Evolutionary conservation across 495 filamentous ascomycete genomes (phyloP).

Genomic region (Clavariopsis aquatica): DNA sequence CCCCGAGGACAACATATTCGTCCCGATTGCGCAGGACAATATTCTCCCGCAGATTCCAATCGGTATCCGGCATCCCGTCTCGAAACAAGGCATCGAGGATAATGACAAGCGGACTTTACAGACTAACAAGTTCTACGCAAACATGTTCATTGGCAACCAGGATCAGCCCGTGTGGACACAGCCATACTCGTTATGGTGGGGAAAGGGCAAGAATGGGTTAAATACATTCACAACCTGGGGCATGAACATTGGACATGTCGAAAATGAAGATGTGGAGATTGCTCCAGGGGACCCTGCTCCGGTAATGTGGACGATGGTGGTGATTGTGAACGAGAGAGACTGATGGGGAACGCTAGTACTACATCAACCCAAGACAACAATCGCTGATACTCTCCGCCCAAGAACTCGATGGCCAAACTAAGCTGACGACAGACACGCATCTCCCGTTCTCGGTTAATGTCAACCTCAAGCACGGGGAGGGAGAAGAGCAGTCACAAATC

Average conservation of each 20-base stretch:
- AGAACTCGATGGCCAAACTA: slow-evolving; percentile 63
- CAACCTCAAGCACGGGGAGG: slow-evolving; percentile 57
- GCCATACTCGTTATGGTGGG: slow-evolving; percentile 82
- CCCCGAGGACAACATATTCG: slow-evolving; percentile 22
- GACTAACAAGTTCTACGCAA: slow-evolving; percentile 93
- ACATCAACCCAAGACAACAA: slow-evolving; percentile 78
- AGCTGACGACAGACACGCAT: slow-evolving; percentile 63
- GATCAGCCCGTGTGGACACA: slow-evolving; percentile 72
- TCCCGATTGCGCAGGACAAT: slow-evolving; percentile 17
- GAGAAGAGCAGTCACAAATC: slow-evolving; percentile 55
- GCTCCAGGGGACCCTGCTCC: slow-evolving; percentile 45
- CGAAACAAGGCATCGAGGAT: slow-evolving; percentile 15
- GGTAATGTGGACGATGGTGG: slow-evolving; percentile 43
- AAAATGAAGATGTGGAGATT: slow-evolving; percentile 61
- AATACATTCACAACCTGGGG: slow-evolving; percentile 62
- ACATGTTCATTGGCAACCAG: slow-evolving; percentile 79
- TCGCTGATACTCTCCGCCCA: slow-evolving; percentile 74
- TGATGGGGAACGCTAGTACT: slow-evolving; percentile 56
- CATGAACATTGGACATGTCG: slow-evolving; percentile 70
- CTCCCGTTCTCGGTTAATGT: slow-evolving; percentile 72
- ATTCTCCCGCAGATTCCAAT: slow-evolving; percentile 26
- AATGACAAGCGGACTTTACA: slow-evolving; percentile 14
- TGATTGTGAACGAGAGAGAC: neutral
- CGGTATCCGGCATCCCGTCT: slow-evolving; percentile 21
- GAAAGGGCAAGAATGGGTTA: slow-evolving; percentile 62